Percentiles rank a stretch among this genome's conserved stretches.
These are phyloP conservation scores for Xylaria castorea DNA, from an alignment of 495 filamentous ascomycete genomes.

Conservation along the genomic window DNA sequence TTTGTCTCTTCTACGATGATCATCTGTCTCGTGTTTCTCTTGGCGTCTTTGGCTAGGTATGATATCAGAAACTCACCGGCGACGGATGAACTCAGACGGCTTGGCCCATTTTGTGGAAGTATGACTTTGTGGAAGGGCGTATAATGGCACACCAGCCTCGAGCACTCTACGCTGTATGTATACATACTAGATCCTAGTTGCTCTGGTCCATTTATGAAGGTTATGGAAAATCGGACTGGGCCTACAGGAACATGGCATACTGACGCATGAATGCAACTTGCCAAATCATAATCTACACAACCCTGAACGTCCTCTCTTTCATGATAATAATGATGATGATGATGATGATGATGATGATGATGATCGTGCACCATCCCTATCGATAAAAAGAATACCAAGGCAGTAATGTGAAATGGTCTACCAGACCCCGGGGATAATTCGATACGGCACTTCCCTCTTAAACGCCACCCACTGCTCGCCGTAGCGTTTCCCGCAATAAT, in stretches of 20 bases:
- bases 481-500: constrained; percentile 57
- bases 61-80: constrained; percentile 35
- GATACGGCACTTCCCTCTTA: constrained; percentile 51
- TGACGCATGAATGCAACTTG: background rate
- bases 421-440: constrained; percentile 54
- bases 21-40: constrained; percentile 24
- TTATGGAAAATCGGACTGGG: background rate
- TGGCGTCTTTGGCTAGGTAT: constrained; percentile 36
- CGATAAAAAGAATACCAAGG: background rate
- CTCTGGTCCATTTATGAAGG: background rate
- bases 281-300: background rate
- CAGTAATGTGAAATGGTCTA: constrained; percentile 20
- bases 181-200: constrained; percentile 38
- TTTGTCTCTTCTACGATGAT: constrained; percentile 26
- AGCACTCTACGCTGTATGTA: constrained; percentile 18
- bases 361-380: background rate
- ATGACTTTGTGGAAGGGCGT: background rate
- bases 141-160: background rate
- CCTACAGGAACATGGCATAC: background rate
- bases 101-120: background rate
- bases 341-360: no score
- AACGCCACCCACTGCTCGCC: constrained; percentile 52
- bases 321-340: no score
- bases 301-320: background rate
- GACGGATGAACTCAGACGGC: constrained; percentile 9